These are phyloP conservation scores for Nakazawaea siamensis DNA, from an alignment of 805 yeast species.

Conservation along the genomic window DNA sequence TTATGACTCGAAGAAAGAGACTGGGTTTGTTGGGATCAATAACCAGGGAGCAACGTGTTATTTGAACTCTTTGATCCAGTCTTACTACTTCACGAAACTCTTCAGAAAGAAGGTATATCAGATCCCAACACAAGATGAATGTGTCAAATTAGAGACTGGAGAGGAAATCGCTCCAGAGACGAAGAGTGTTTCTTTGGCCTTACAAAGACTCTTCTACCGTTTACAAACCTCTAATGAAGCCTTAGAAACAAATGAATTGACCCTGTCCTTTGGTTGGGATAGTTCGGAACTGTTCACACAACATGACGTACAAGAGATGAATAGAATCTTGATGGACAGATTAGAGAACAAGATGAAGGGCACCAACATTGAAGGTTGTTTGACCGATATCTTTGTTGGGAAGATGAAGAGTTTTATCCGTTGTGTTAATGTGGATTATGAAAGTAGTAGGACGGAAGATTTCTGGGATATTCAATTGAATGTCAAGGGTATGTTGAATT, in stretches of 20 bases:
- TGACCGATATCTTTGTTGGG: slow-evolving; percentile 86
- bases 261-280: slow-evolving; percentile 96
- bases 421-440: slow-evolving; percentile 89
- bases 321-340: slow-evolving; percentile 91
- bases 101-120: slow-evolving; percentile 83
- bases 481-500: slow-evolving; percentile 71
- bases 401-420: slow-evolving; percentile 92
- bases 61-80: slow-evolving; percentile 84
- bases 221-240: slow-evolving; percentile 68
- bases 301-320: slow-evolving; percentile 96
- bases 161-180: slow-evolving; percentile 19
- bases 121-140: slow-evolving; percentile 69
- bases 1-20: slow-evolving; percentile 77
- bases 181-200: slow-evolving; percentile 65
- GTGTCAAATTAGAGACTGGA: slow-evolving; percentile 21
- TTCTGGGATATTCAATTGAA: slow-evolving; percentile 98
- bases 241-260: slow-evolving; percentile 77
- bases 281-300: slow-evolving; percentile 92
- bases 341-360: slow-evolving; percentile 89
- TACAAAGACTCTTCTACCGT: slow-evolving; percentile 82
- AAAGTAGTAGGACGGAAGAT: slow-evolving; percentile 85
- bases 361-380: slow-evolving; percentile 64
- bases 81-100: slow-evolving; percentile 75
- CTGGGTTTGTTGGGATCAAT: slow-evolving; percentile 88
- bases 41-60: slow-evolving; percentile 99